Evolutionary conservation across 1,139 yeast species (phyloP).

Genomic region (Diutina pseudorugosa): DNA sequence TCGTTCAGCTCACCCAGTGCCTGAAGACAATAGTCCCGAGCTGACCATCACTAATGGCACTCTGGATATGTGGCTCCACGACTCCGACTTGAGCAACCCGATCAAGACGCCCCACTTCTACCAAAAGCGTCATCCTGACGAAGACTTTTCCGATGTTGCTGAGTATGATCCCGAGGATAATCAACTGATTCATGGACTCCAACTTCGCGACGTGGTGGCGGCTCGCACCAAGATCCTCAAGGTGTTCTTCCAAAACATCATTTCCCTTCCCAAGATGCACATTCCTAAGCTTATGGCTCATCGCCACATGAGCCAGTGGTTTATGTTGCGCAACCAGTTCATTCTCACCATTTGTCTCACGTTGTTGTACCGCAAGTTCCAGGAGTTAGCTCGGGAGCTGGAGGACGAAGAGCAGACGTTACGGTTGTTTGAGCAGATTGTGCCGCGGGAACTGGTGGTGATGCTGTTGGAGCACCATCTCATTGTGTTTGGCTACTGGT

Average conservation of each 20-base stretch:
- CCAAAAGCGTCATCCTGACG: slow-evolving; percentile 19
- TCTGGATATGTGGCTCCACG: not conserved
- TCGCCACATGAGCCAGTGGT: slow-evolving; percentile 35
- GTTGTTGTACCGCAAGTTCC: slow-evolving; percentile 22
- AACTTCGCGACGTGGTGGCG: slow-evolving; percentile 9
- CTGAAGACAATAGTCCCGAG: not conserved
- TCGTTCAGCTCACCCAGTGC: not conserved
- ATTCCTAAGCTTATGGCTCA: slow-evolving; percentile 27
- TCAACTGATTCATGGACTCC: slow-evolving; percentile 10
- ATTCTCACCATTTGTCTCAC: not conserved
- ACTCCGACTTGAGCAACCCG: not conserved
- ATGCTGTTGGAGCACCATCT: slow-evolving; percentile 21
- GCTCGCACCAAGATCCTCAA: slow-evolving; percentile 15
- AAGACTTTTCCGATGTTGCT: slow-evolving; percentile 21
- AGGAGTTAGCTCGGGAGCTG: slow-evolving; percentile 10
- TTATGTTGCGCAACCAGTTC: slow-evolving; percentile 27
- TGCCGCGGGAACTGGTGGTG: slow-evolving; percentile 8
- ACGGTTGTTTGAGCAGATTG: not conserved
- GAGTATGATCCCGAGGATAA: slow-evolving; percentile 9
- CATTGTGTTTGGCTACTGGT: slow-evolving; percentile 25
- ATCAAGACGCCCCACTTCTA: slow-evolving; percentile 20
- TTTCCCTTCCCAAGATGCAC: slow-evolving; percentile 21
- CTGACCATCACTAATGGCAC: not conserved
- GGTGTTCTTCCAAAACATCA: slow-evolving; percentile 17
- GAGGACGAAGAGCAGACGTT: not conserved